Evolutionary conservation across 345 rosid species (phyloP), one percentile per base, ranked within the genome.

Genomic region (Bretschneidera sinensis): DNA sequence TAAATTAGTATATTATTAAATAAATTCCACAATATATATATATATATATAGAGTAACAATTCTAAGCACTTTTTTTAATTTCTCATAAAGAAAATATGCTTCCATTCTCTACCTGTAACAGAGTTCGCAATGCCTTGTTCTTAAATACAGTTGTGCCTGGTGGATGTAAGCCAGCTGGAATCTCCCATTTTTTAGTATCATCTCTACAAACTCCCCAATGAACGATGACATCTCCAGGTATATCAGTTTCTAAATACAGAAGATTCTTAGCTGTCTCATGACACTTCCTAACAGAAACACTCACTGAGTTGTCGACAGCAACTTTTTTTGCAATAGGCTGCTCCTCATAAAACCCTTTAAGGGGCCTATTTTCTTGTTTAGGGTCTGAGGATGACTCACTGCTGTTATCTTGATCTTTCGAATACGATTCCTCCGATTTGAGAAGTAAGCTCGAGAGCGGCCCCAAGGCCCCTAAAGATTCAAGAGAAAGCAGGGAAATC

Each of bases 121-220:
- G 63, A 67, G 99, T 92, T 48, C 90, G 80, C 74, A 92, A 61
- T 54, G 99, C 99, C 81, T 85, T 92, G 56, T 80, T 81, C 81
- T 81, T 86, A 73, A 92, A 92, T 55, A 67, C 60, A 53, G 50
- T 60, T 64, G 99, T 92, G 62, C 74, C 90, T 19, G 84, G 85
- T 21, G 99, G 99, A 76, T 85, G 58, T 33, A 96, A 86, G 56
- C 81, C 84, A 67, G 81, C 68, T 62, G 95, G 95, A 76, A 87
- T 78, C 79, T 87, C 95, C 97, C 99, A 92, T 31, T 65, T 77
- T 81, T 74, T 85, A 35, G 73, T 58, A 57, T 74, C 85, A 68
- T 78, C 85, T 81, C 84, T 89, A 81, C 95, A 89, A 74, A 87
- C 88, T 66, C 99, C 99, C 99, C 99, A 92, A 80, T 92, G 99